Evolutionary conservation across 2,329 filamentous ascomycete species (phyloP).

Genomic region (Botrytis sinoallii): DNA sequence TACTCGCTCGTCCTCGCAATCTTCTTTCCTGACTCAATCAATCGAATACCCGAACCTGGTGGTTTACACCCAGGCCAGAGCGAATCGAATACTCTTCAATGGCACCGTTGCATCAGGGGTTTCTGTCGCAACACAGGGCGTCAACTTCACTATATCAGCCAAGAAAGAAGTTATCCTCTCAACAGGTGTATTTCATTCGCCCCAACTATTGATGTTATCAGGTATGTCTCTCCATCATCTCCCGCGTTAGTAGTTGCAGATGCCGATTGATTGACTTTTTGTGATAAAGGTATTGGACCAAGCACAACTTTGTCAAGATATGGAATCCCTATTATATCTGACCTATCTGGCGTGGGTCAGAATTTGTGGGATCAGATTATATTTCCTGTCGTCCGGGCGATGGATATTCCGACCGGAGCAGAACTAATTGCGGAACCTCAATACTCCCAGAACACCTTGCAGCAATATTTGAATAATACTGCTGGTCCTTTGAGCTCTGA

Average conservation of each 20-base stretch:
- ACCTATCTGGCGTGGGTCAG: slow-evolving; percentile 49
- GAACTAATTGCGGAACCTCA: not conserved
- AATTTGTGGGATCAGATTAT: slow-evolving; percentile 38
- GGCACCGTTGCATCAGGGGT: not conserved
- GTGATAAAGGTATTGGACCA: too few relatives aligned
- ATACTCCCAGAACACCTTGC: not conserved
- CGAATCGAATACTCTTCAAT: slow-evolving; percentile 14
- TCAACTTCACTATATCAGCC: slow-evolving; percentile 23
- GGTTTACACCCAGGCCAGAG: slow-evolving; percentile 1
- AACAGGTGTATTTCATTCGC: not conserved
- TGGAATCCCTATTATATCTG: slow-evolving; percentile 43
- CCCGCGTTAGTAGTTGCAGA: too few relatives aligned
- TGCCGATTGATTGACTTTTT: too few relatives aligned
- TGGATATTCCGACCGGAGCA: slow-evolving; percentile 13
- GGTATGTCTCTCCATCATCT: not conserved
- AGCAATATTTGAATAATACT: not conserved
- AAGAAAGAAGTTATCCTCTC: slow-evolving; percentile 25
- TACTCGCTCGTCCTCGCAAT: not conserved
- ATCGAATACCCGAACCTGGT: not conserved
- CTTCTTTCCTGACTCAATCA: not conserved
- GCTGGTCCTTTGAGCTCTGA: slow-evolving; percentile 11
- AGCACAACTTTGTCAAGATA: not conserved
- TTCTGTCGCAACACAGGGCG: not conserved
- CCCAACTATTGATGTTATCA: not conserved
- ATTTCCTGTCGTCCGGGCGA: slow-evolving; percentile 7